Conservation (phyloP, 805 yeast species). For the Kuraishia hungarica region DNA sequence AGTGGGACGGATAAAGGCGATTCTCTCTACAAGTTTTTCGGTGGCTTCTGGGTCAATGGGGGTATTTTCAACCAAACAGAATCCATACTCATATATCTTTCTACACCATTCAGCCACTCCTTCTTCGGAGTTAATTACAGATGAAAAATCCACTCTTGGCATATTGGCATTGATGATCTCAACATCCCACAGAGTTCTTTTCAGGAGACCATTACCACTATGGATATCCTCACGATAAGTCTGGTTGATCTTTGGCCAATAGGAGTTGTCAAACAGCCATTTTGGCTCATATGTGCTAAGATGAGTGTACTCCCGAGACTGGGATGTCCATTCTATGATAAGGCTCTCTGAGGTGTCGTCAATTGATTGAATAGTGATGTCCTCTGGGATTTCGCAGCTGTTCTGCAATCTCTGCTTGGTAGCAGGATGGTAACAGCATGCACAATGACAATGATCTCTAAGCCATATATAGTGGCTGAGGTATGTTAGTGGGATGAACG, state of each 20-base stretch:
- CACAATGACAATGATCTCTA: slow-evolving; percentile 57
- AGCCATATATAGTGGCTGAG: slow-evolving; percentile 46
- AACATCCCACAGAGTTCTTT: slow-evolving; percentile 35
- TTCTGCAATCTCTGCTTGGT: slow-evolving; percentile 56
- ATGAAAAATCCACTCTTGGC: slow-evolving; percentile 41
- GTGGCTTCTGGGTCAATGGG: slow-evolving; percentile 56
- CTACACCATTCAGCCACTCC: slow-evolving; percentile 48
- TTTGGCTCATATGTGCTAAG: slow-evolving; percentile 23
- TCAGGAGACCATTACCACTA: slow-evolving; percentile 22
- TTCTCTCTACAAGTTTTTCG: slow-evolving; percentile 43
- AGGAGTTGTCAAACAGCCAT: slow-evolving; percentile 44
- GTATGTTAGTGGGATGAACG: neutral
- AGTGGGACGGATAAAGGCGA: slow-evolving; percentile 55
- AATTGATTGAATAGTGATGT: slow-evolving; percentile 4
- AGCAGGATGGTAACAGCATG: slow-evolving; percentile 38
- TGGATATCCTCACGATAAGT: slow-evolving; percentile 15
- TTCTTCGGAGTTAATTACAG: slow-evolving; percentile 30
- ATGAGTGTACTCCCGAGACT: slow-evolving; percentile 24
- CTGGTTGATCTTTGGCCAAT: slow-evolving; percentile 38
- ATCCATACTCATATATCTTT: slow-evolving; percentile 49
- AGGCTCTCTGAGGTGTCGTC: slow-evolving; percentile 9
- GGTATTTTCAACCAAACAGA: slow-evolving; percentile 49
- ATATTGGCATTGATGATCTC: slow-evolving; percentile 26
- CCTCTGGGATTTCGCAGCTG: slow-evolving; percentile 29
- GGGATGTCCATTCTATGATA: slow-evolving; percentile 24